Conservation (phyloP, 495 filamentous ascomycete genomes). For the Ascodesmis nigricans region DNA sequence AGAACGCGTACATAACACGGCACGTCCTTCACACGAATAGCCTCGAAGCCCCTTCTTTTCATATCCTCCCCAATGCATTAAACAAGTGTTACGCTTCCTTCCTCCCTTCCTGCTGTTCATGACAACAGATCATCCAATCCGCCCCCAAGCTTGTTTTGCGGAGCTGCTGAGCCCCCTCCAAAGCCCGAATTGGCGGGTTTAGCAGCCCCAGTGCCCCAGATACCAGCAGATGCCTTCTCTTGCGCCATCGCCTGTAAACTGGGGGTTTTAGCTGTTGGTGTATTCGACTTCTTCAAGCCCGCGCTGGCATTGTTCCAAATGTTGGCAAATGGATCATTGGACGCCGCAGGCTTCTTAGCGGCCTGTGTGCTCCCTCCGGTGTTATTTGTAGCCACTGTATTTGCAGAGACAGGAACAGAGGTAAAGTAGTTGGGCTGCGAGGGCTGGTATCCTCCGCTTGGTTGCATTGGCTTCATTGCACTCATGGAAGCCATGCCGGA, state of each 20-base stretch:
- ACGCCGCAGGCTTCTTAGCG: slow-evolving; percentile 31
- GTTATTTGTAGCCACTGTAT: slow-evolving; percentile 9
- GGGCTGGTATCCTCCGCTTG: slow-evolving; percentile 50
- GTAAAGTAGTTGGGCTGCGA: slow-evolving; percentile 85
- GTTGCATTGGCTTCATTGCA: slow-evolving; percentile 25
- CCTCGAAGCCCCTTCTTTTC: no score
- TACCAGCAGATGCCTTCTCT: slow-evolving; percentile 79
- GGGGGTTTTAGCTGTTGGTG: slow-evolving; percentile 41
- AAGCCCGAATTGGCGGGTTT: slow-evolving; percentile 22
- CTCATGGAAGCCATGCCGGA: slow-evolving; percentile 4
- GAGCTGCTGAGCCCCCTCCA: slow-evolving; percentile 20
- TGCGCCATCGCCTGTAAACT: slow-evolving; percentile 82
- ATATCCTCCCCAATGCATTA: no score
- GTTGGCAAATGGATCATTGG: slow-evolving; percentile 68
- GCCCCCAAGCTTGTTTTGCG: slow-evolving; percentile 22
- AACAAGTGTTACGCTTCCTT: no score
- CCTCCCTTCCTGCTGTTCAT: no score
- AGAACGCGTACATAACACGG: no score
- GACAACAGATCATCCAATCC: slow-evolving; percentile 46
- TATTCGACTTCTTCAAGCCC: slow-evolving; percentile 54
- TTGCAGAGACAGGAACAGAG: slow-evolving; percentile 32
- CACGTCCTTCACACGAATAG: no score
- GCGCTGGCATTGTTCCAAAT: slow-evolving; percentile 61
- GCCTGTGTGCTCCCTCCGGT: slow-evolving; percentile 22
- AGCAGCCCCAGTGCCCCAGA: slow-evolving; percentile 57